Evolutionary conservation across 768 basidiomycete genomes (phyloP).

Genomic region (Chalciporus sphaerocephalus): DNA sequence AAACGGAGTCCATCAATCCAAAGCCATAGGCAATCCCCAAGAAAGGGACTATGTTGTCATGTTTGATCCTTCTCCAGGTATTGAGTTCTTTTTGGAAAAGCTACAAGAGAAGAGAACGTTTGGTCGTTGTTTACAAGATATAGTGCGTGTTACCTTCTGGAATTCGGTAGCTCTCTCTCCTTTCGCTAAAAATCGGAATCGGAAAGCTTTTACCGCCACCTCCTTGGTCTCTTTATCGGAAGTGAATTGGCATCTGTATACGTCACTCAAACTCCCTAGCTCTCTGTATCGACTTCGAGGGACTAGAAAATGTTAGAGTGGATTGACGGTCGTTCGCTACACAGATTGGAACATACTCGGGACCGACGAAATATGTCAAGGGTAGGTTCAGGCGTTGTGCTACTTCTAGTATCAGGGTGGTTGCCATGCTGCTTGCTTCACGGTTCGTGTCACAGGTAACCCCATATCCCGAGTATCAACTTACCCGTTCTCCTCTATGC

Average conservation of each 20-base stretch:
- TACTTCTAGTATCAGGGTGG: neutral
- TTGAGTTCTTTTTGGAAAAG: slow-evolving; percentile 19
- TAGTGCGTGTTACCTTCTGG: neutral
- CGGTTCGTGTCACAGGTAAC: neutral
- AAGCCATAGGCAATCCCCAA: slow-evolving; percentile 23
- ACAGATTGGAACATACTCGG: neutral
- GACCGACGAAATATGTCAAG: neutral
- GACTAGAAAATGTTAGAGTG: neutral
- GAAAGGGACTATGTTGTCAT: slow-evolving; percentile 24
- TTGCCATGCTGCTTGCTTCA: neutral
- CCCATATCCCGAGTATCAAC: neutral
- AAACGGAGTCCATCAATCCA: slow-evolving; percentile 16
- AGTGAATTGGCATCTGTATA: slow-evolving; percentile 9
- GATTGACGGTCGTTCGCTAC: neutral
- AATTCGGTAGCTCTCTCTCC: neutral
- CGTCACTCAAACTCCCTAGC: slow-evolving; percentile 9
- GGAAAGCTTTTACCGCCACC: slow-evolving; percentile 19
- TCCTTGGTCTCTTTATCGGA: neutral
- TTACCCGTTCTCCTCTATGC: neutral
- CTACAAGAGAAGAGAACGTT: slow-evolving; percentile 5
- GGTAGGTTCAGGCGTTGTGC: neutral
- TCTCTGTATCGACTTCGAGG: neutral
- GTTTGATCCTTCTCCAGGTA: slow-evolving; percentile 20
- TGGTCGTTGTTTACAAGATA: neutral
- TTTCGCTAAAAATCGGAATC: slow-evolving; percentile 7